These are phyloP conservation scores for Pleurotus salmoneostramineus DNA, from an alignment of 768 basidiomycete genomes.

Conservation along the genomic window DNA sequence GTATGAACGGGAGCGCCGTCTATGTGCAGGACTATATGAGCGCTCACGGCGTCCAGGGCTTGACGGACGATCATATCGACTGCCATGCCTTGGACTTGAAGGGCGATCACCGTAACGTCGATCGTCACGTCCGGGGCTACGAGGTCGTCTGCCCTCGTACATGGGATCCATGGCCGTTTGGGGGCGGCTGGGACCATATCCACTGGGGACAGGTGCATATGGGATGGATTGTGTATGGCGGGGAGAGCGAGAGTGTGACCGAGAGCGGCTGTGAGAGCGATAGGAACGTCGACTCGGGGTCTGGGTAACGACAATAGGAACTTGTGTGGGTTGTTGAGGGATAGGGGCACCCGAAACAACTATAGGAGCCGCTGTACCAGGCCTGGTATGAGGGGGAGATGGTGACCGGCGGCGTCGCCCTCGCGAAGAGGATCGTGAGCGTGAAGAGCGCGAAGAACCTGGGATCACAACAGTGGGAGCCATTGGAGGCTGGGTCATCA, in stretches of 20 bases:
- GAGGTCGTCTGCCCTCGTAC: neutral
- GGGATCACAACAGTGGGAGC: neutral
- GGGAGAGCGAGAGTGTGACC: neutral
- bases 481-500: neutral
- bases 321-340: slow-evolving; percentile 9
- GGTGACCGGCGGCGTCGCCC: slow-evolving; percentile 20
- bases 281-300: slow-evolving; percentile 1
- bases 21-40: no score
- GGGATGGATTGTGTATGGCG: neutral
- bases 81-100: neutral
- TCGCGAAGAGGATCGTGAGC: slow-evolving; percentile 12
- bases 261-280: slow-evolving; percentile 9
- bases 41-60: neutral
- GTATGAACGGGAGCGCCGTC: slow-evolving; percentile 10
- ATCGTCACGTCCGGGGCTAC: neutral
- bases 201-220: slow-evolving; percentile 1
- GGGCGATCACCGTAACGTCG: neutral
- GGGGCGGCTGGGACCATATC: slow-evolving; percentile 2
- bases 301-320: slow-evolving; percentile 8
- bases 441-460: slow-evolving; percentile 8
- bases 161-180: slow-evolving; percentile 3
- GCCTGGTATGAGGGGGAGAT: slow-evolving; percentile 2
- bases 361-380: neutral
- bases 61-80: neutral
- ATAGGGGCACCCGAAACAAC: slow-evolving; percentile 4